Evolutionary conservation across 1,284 basidiomycete genomes (phyloP).

Genomic region (Farysia itapuensis): DNA sequence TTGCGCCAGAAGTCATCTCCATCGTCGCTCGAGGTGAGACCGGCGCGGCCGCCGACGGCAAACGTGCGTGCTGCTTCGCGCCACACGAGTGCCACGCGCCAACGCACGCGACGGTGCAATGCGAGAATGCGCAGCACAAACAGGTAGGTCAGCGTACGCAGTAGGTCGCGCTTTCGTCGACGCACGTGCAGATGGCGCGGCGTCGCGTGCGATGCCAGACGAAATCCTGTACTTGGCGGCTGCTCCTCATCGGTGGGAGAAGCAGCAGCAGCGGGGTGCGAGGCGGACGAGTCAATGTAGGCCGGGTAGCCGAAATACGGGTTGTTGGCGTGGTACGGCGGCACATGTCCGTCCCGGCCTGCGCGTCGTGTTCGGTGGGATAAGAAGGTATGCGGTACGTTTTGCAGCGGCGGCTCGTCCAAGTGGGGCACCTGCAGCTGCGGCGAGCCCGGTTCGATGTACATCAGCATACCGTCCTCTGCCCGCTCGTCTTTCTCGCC

Average conservation of each 20-base stretch:
- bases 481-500: conserved; percentile 1
- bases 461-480: conserved; percentile 24
- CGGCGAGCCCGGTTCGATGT: conserved; percentile 30
- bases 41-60: conserved; percentile 3
- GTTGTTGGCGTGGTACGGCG: conserved; percentile 65
- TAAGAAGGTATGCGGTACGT: conserved; percentile 24
- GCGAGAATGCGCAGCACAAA: conserved; percentile 54
- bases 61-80: conserved; percentile 10
- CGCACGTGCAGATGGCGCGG: conserved; percentile 38
- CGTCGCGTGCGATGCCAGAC: conserved; percentile 3
- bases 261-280: too few relatives aligned
- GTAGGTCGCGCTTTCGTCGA: conserved; percentile 50
- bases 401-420: conserved; percentile 35
- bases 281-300: conserved; percentile 13
- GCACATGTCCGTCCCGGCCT: conserved; percentile 46
- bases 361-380: conserved; percentile 52
- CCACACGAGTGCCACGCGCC: conserved; percentile 12
- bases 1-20: conserved; percentile 33
- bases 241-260: too few relatives aligned
- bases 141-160: conserved; percentile 56
- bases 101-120: conserved; percentile 38
- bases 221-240: too few relatives aligned
- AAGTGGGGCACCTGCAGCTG: conserved; percentile 35
- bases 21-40: not conserved
- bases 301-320: conserved; percentile 83